These are phyloP conservation scores for Aspergillus campestris DNA, from an alignment of 495 filamentous ascomycete species.

Conservation along the genomic window DNA sequence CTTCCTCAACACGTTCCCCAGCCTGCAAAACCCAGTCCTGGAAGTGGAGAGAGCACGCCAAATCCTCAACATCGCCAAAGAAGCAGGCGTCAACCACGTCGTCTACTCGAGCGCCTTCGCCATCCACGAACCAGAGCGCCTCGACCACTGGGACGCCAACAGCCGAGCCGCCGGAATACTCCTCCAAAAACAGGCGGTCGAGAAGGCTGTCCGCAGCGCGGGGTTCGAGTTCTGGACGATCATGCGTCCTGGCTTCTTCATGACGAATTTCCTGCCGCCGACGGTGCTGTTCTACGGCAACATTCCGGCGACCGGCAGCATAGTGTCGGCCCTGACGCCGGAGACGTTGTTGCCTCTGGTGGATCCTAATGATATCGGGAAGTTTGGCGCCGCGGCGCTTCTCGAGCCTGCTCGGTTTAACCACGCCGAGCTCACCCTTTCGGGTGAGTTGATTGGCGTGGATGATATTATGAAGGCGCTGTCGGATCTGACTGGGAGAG, in stretches of 20 bases:
- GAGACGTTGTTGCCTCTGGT: conserved; percentile 30
- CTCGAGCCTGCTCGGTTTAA: conserved; percentile 29
- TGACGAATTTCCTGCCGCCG: conserved; percentile 39
- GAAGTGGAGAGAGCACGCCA: conserved; percentile 31
- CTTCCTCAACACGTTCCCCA: conserved; percentile 41
- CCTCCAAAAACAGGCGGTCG: conserved; percentile 28
- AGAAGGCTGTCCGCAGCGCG: conserved; percentile 17
- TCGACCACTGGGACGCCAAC: conserved; percentile 17
- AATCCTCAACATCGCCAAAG: conserved; percentile 34
- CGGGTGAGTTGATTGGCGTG: conserved; percentile 24
- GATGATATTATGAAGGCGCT: conserved; percentile 25
- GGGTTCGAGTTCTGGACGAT: conserved; percentile 36
- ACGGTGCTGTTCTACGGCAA: conserved; percentile 28
- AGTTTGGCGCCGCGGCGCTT: conserved; percentile 37
- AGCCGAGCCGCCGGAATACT: conserved; percentile 18
- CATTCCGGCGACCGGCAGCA: conserved; percentile 25
- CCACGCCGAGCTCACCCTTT: conserved; percentile 28
- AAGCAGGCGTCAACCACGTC: conserved; percentile 28
- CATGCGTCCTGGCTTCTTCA: conserved; percentile 39
- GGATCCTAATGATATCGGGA: conserved; percentile 41
- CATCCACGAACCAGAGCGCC: conserved; percentile 13
- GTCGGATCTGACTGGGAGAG: conserved; percentile 19
- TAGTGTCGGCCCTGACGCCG: conserved; percentile 19
- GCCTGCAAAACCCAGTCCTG: conserved; percentile 6
- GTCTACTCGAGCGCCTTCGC: conserved; percentile 32